Evolutionary conservation across 164 flowering plant genomes (phyloP), one percentile per base, ranked within the genome.

Genomic region (Houttuynia cordata): DNA sequence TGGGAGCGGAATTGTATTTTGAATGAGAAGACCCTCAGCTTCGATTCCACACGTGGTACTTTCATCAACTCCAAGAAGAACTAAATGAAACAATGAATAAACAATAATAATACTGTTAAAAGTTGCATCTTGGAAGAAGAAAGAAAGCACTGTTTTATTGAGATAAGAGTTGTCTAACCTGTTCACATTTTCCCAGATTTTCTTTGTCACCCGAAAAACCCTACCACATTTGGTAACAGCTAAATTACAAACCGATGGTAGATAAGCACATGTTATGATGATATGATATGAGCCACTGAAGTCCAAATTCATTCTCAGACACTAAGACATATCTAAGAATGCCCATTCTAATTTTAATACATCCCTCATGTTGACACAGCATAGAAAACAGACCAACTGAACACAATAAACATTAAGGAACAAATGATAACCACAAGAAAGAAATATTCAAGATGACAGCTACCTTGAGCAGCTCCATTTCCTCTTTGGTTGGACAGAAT

Each of bases 401-500:
- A 23, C 17, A 45, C 2, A 45, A 45, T 17, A 45, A 45, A 17
- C 49, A 45, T 45, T 8, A 30, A 45, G 3, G 17, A 12, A 17
- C 17, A 45, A 3, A 45, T 10, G 13, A 45, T 3, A 45, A 45
- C 17, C 49, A 45, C 12, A 45, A 45, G 7, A 45, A 45, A 45
- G 49, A 45, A 8, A 45, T 10, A 45, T 45, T 0, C 14, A 45
- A 45, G 17, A 45, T 45, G 12, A 45, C 49, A 45, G 49, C 4
- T 54, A 94, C 99, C 97, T 88, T 86, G 4, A 94, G 79, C 56
- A 78, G 70, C 67, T 91, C 96, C 80, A 84, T 88, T 64, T 94
- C 99, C 75, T 91, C 99, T 73, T 91, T 88, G 41, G 95, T 91
- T 39, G 99, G 99, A 75, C 91, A 85, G 64, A 87, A 94, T 68